Conservation (phyloP, 208 protist genomes). For the Acanthamoeba castellanii region DNA sequence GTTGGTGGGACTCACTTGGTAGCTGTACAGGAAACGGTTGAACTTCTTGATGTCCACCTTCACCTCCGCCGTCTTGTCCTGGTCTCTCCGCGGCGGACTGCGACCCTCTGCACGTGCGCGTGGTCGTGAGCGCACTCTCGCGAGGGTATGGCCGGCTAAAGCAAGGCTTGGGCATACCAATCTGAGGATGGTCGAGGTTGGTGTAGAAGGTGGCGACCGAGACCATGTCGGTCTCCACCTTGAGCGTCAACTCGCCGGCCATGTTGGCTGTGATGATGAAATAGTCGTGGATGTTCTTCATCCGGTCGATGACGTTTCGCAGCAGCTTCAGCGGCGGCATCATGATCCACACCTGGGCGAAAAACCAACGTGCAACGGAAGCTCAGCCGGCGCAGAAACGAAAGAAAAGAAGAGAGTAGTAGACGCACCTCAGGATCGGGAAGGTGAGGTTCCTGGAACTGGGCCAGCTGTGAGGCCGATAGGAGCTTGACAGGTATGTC, state of each 20-base stretch:
- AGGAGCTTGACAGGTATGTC: constrained; percentile 81
- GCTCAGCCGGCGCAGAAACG: neutral
- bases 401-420: neutral
- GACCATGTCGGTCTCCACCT: constrained; percentile 78
- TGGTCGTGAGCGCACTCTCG: neutral
- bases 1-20: constrained; percentile 71
- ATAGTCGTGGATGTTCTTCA: constrained; percentile 82
- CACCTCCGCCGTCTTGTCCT: constrained; percentile 74
- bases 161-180: constrained; percentile 17
- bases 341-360: constrained; percentile 71
- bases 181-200: constrained; percentile 75
- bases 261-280: constrained; percentile 80
- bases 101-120: constrained; percentile 37
- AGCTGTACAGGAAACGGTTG: constrained; percentile 75
- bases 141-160: neutral
- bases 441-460: constrained; percentile 76
- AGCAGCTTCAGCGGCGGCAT: constrained; percentile 81
- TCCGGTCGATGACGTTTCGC: constrained; percentile 80
- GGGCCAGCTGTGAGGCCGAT: constrained; percentile 64
- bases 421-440: constrained; percentile 69
- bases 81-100: constrained; percentile 68
- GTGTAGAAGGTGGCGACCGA: constrained; percentile 81
- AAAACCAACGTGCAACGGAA: neutral
- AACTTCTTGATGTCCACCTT: constrained; percentile 78
- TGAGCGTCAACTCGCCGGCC: constrained; percentile 77